These are phyloP conservation scores for Coelastrella sp. DNA, from an alignment of 139 green algal genomes.

Conservation along the genomic window DNA sequence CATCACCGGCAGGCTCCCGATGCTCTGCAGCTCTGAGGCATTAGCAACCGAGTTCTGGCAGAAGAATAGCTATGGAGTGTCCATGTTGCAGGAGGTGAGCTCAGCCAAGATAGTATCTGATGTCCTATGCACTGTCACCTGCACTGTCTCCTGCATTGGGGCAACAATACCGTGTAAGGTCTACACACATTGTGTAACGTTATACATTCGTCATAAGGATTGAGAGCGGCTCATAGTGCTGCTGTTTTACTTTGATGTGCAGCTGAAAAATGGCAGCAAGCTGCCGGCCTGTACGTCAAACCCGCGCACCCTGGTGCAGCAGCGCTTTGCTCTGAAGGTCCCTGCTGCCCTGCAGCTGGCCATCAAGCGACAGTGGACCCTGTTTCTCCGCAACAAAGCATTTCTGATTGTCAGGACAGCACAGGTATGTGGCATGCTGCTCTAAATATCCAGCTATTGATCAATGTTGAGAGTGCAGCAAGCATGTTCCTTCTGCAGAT, in stretches of 20 bases:
- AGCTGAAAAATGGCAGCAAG: background rate
- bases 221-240: too few species aligned
- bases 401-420: slow-evolving; percentile 4
- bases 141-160: too few species aligned
- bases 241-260: too few species aligned
- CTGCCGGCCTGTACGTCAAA: background rate
- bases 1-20: background rate
- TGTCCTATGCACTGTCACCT: too few species aligned
- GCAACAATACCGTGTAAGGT: too few species aligned
- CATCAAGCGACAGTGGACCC: slow-evolving; percentile 3
- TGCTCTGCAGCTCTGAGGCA: background rate
- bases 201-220: too few species aligned
- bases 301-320: background rate
- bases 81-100: slow-evolving; percentile 13
- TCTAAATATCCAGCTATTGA: too few species aligned
- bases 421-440: background rate
- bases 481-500: too few species aligned
- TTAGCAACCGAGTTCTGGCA: slow-evolving; percentile 1
- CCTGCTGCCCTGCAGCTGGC: background rate
- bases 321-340: background rate
- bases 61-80: background rate
- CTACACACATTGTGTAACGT: too few species aligned
- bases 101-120: too few species aligned
- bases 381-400: slow-evolving; percentile 28
- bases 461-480: too few species aligned